These are phyloP conservation scores for Naganishia randhawae DNA, from an alignment of 768 basidiomycete species.

Conservation along the genomic window DNA sequence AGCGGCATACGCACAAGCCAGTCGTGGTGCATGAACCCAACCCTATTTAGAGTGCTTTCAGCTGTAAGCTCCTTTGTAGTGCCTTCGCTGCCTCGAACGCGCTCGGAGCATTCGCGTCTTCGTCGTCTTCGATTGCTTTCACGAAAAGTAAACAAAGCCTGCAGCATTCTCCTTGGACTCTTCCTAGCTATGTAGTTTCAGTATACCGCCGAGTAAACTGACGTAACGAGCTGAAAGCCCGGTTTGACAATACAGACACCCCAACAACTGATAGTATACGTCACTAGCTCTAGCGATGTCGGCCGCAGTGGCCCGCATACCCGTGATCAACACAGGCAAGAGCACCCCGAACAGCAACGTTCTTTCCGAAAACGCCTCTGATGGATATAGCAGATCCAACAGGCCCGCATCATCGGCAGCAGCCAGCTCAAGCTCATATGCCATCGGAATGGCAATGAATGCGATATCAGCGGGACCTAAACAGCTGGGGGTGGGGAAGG, in stretches of 20 bases:
- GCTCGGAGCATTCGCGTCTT: no score
- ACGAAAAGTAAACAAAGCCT: background rate
- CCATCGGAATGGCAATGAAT: no score
- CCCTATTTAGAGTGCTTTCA: no score
- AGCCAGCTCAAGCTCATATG: background rate
- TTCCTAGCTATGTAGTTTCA: no score
- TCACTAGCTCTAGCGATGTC: background rate
- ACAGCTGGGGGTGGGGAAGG: background rate
- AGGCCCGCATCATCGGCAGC: conserved; percentile 1
- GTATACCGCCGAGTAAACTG: no score
- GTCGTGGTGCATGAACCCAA: no score
- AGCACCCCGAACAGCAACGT: background rate
- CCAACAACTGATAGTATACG: background rate
- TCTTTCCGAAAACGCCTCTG: background rate
- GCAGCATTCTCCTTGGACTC: no score
- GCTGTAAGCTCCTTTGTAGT: no score
- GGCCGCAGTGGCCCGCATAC: background rate
- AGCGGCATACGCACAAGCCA: no score
- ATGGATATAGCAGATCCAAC: conserved; percentile 6
- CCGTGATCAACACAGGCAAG: background rate
- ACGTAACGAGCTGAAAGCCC: no score
- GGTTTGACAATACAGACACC: background rate
- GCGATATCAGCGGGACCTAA: background rate
- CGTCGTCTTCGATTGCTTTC: background rate
- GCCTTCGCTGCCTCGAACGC: no score